Conservation (phyloP, 495 filamentous ascomycete genomes). For the Recurvomyces mirabilis region DNA sequence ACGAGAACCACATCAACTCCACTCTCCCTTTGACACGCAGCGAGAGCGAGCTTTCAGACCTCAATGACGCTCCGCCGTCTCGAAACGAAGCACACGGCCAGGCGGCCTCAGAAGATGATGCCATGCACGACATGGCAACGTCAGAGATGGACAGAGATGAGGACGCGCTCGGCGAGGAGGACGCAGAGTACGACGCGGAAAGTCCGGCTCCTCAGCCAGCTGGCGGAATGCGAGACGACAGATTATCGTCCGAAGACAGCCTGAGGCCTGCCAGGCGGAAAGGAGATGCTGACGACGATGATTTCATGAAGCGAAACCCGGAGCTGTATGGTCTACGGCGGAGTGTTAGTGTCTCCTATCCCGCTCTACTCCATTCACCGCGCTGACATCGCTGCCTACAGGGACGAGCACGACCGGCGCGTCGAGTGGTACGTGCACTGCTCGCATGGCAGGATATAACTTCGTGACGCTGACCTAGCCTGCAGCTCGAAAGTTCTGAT, state of each 20-base stretch:
- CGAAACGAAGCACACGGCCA: constrained; percentile 5
- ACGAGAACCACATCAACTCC: no score
- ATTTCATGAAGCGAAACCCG: constrained; percentile 82
- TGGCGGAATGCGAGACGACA: constrained; percentile 21
- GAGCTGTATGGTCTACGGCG: constrained; percentile 88
- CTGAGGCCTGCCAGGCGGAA: constrained; percentile 65
- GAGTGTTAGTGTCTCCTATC: constrained; percentile 53
- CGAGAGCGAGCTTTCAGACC: constrained; percentile 35
- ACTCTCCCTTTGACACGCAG: constrained; percentile 43
- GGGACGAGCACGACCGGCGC: constrained; percentile 44
- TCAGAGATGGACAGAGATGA: constrained; percentile 44
- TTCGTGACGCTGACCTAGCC: background rate
- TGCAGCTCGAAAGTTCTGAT: constrained; percentile 58
- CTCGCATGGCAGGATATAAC: background rate
- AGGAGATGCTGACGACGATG: constrained; percentile 56
- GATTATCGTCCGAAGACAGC: constrained; percentile 56
- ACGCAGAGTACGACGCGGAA: constrained; percentile 67
- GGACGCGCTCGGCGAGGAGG: constrained; percentile 58
- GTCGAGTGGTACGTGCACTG: constrained; percentile 35
- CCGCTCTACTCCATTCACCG: constrained; percentile 21
- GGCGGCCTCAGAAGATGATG: constrained; percentile 29
- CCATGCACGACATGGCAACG: constrained; percentile 21
- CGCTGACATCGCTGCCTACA: constrained; percentile 32
- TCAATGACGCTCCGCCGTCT: constrained; percentile 23
- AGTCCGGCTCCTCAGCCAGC: constrained; percentile 35